A percentile compares a stretch with the other conserved stretches of the same genome.
phyloP scores from a whole-genome alignment of 306 rosid species.

The Prinsepia uniflora region DNA sequence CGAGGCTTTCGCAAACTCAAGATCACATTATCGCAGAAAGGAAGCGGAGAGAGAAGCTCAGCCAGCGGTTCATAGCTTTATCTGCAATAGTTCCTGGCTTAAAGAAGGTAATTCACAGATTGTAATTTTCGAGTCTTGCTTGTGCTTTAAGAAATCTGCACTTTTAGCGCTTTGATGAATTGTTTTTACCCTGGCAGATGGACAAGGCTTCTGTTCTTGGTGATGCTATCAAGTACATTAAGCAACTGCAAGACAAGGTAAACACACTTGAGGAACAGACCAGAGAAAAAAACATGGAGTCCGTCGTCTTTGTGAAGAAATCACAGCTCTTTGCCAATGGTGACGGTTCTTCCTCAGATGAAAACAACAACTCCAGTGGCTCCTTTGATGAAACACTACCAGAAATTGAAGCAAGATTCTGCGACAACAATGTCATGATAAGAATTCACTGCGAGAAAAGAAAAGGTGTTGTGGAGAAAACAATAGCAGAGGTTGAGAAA shows the following conservation, averaged over 20 bases:
- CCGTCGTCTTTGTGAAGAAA: conserved; percentile 72
- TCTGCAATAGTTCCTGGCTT: conserved; percentile 93
- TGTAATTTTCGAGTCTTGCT: not conserved
- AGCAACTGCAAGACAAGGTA: conserved; percentile 79
- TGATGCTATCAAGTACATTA: conserved; percentile 83
- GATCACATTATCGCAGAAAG: conserved; percentile 87
- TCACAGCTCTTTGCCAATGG: conserved; percentile 43
- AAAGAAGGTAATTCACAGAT: conserved; percentile 55
- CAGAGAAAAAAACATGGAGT: conserved; percentile 53
- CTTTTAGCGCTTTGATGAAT: not conserved
- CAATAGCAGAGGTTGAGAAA: conserved; percentile 63
- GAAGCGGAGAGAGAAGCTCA: conserved; percentile 86
- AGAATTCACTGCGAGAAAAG: conserved; percentile 83
- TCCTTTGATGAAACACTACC: conserved; percentile 54
- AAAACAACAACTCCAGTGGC: conserved; percentile 11
- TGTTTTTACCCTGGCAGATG: conserved; percentile 44
- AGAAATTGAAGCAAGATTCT: conserved; percentile 80
- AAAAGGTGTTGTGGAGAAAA: conserved; percentile 55
- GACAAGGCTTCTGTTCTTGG: conserved; percentile 99
- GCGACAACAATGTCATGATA: conserved; percentile 72
- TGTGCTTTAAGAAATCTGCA: not conserved
- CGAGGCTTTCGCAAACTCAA: conserved; percentile 43
- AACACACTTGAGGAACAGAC: conserved; percentile 70
- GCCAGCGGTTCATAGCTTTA: conserved; percentile 78
- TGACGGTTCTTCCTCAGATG: conserved; percentile 35